These are phyloP conservation scores for Grammothele lineata DNA, from an alignment of 768 basidiomycete species.

Conservation along the genomic window DNA sequence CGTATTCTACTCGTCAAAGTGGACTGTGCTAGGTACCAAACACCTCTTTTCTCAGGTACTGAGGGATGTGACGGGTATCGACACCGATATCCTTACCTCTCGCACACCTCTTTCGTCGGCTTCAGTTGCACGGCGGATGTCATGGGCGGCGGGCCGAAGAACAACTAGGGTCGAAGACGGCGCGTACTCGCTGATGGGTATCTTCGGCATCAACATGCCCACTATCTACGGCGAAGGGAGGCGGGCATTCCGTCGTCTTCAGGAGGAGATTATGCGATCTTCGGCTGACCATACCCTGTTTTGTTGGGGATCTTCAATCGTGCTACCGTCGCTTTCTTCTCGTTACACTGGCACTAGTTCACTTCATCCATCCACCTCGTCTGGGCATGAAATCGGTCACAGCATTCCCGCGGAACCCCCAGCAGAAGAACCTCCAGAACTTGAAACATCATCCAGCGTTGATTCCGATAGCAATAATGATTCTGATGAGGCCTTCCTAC, in stretches of 20 bases:
- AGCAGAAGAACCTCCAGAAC: too few relatives aligned
- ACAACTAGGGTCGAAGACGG: neutral
- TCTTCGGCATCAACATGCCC: slow-evolving; percentile 1
- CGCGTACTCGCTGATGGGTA: slow-evolving; percentile 1
- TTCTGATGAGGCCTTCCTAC: too few relatives aligned
- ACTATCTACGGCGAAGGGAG: neutral
- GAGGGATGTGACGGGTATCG: neutral
- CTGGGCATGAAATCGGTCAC: too few relatives aligned
- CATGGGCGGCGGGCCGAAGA: neutral
- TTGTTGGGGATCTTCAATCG: neutral
- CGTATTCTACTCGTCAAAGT: neutral
- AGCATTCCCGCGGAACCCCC: too few relatives aligned
- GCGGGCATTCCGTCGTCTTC: neutral
- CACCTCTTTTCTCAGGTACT: neutral
- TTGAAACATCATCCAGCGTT: too few relatives aligned
- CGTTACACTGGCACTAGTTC: too few relatives aligned
- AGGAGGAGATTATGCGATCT: neutral
- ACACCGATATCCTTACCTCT: neutral
- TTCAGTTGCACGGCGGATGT: neutral
- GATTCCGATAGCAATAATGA: too few relatives aligned
- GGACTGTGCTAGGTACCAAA: neutral
- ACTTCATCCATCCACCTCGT: too few relatives aligned
- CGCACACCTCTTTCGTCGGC: neutral
- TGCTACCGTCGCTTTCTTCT: too few relatives aligned
- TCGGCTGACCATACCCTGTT: neutral